These are phyloP conservation scores for Penicillium sp. DNA, from an alignment of 2,329 filamentous ascomycete genomes.

Conservation along the genomic window DNA sequence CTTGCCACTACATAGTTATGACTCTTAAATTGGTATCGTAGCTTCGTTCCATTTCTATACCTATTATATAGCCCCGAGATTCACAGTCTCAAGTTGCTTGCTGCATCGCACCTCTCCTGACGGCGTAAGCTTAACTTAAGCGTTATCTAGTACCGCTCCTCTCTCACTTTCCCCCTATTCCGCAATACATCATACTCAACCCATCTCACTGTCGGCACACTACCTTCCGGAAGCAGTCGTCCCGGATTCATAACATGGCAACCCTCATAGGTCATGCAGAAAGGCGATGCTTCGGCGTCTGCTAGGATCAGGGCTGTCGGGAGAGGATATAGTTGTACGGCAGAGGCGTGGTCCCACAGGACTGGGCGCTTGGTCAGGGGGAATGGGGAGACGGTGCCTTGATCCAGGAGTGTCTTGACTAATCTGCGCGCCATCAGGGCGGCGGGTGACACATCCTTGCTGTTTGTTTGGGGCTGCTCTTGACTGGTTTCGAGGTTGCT, in stretches of 20 bases:
- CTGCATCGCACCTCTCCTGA: no score
- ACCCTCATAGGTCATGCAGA: conserved; percentile 89
- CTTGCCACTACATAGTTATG: no score
- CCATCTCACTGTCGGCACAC: conserved; percentile 75
- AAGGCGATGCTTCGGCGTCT: conserved; percentile 79
- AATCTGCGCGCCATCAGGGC: conserved; percentile 68
- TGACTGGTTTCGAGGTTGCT: no score
- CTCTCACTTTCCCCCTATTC: conserved; percentile 63
- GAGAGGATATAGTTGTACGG: conserved; percentile 83
- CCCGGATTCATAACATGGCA: conserved; percentile 97
- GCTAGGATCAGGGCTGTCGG: conserved; percentile 82
- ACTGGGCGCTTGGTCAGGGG: conserved; percentile 77
- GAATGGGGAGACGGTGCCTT: conserved; percentile 87
- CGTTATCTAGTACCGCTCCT: conserved; percentile 65
- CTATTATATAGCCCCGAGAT: no score
- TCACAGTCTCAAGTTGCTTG: no score
- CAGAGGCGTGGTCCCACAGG: conserved; percentile 82
- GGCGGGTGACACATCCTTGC: conserved; percentile 32
- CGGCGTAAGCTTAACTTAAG: no score
- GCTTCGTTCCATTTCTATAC: background rate
- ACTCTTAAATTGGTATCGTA: conserved; percentile 3
- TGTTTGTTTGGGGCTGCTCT: no score
- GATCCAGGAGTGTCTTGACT: conserved; percentile 89
- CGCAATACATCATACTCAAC: conserved; percentile 79
- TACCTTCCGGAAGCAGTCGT: conserved; percentile 69